A percentile compares a stretch with the other conserved stretches of the same genome.
These are phyloP conservation scores for Acer saccharum DNA, from an alignment of 345 rosid species.

Conservation along the genomic window DNA sequence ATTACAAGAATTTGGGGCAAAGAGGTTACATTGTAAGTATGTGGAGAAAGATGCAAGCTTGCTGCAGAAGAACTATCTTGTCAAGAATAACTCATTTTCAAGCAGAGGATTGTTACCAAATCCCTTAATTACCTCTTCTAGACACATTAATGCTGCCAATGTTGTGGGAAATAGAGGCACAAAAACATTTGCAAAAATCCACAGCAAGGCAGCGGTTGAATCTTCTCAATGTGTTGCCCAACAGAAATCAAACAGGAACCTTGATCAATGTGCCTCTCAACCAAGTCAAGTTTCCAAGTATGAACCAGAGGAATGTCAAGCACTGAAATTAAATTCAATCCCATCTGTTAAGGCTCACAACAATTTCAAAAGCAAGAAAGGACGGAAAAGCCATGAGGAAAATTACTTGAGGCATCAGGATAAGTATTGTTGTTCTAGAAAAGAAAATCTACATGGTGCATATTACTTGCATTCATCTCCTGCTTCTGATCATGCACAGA, in stretches of 20 bases:
- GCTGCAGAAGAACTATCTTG: conserved; percentile 9
- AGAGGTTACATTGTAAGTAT: neutral
- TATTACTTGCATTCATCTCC: neutral
- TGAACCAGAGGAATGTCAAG: neutral
- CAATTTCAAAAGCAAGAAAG: conserved; percentile 4
- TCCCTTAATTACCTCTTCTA: conserved; percentile 11
- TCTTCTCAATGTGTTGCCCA: neutral
- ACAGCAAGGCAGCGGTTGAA: neutral
- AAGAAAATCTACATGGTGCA: conserved; percentile 2
- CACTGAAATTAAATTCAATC: neutral
- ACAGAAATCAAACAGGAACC: neutral
- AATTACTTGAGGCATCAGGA: neutral
- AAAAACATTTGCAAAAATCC: neutral
- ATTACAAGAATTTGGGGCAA: neutral
- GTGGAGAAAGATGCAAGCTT: neutral
- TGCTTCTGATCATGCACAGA: conserved; percentile 6
- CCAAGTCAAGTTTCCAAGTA: neutral
- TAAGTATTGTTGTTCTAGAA: neutral
- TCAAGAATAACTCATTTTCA: conserved; percentile 1
- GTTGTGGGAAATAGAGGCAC: neutral
- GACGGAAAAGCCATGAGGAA: neutral
- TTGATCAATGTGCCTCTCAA: neutral
- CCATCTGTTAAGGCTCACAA: neutral
- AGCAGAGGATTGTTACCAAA: conserved; percentile 6
- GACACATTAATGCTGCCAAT: neutral